These are phyloP conservation scores for Pythium aphanidermatum DNA, from an alignment of 352 stramenopile genomes.

Conservation along the genomic window DNA sequence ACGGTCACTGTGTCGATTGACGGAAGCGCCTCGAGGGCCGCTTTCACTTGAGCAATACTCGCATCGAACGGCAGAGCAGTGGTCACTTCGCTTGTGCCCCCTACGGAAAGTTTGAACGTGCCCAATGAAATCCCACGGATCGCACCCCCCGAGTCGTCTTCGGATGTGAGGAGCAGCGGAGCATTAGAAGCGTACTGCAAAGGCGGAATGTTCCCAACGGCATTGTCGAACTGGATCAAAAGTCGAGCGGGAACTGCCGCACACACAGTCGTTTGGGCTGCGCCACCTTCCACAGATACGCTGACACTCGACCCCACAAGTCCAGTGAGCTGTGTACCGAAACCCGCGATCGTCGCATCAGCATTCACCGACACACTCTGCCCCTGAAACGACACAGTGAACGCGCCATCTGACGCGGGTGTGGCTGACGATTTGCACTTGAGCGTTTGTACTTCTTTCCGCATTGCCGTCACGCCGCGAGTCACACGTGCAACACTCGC, in stretches of 20 bases:
- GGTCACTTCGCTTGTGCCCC: constrained; percentile 43
- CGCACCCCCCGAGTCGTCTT: constrained; percentile 43
- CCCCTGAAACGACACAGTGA: constrained; percentile 53
- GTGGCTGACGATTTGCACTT: constrained; percentile 42
- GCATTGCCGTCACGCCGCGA: constrained; percentile 32
- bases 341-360: constrained; percentile 33
- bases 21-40: constrained; percentile 70
- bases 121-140: constrained; percentile 86
- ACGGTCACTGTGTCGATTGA: constrained; percentile 80
- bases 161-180: constrained; percentile 31
- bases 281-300: constrained; percentile 28
- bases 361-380: constrained; percentile 30
- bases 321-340: constrained; percentile 23
- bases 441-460: constrained; percentile 79
- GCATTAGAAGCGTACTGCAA: constrained; percentile 38
- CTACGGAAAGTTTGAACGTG: constrained; percentile 61
- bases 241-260: constrained; percentile 35
- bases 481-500: constrained; percentile 32
- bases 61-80: constrained; percentile 62
- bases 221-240: constrained; percentile 68
- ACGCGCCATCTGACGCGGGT: constrained; percentile 28
- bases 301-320: constrained; percentile 34
- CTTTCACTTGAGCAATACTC: constrained; percentile 33
- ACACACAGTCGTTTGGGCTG: constrained; percentile 45
- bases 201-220: constrained; percentile 51